phyloP scores from a whole-genome alignment of 2,329 filamentous ascomycete species.

The Biscogniauxia mediterranea region DNA sequence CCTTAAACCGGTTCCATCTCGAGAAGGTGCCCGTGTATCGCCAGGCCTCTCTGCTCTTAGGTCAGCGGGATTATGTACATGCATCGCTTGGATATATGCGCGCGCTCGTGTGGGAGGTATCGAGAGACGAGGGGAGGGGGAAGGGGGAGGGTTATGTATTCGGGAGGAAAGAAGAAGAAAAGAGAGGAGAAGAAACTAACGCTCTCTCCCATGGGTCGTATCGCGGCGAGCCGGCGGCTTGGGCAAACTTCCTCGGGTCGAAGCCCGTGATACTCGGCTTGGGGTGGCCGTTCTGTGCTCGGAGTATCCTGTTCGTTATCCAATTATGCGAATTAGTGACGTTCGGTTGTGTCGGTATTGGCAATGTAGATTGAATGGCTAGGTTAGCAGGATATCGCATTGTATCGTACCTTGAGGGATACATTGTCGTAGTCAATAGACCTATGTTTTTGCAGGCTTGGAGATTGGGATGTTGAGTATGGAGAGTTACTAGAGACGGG shows the following conservation, averaged over 20 bases:
- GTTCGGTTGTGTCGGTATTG: not conserved
- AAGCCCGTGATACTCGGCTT: constrained; percentile 88
- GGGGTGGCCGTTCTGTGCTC: constrained; percentile 45
- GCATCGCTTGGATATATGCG: not conserved
- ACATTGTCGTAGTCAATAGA: constrained; percentile 29
- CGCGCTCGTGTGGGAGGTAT: not conserved
- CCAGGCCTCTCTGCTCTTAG: constrained; percentile 77
- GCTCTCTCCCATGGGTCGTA: constrained; percentile 67
- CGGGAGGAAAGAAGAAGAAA: not conserved
- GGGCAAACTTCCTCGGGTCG: constrained; percentile 77
- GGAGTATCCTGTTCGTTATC: constrained; percentile 44
- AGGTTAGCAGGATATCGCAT: too few species aligned
- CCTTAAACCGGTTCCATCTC: constrained; percentile 84
- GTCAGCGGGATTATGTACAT: constrained; percentile 6
- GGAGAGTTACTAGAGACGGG: too few species aligned
- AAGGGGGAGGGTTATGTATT: too few species aligned
- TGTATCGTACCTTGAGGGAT: constrained; percentile 34
- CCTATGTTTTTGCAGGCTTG: not conserved
- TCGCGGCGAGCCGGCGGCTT: constrained; percentile 60
- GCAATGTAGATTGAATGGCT: not conserved
- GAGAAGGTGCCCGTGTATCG: constrained; percentile 87
- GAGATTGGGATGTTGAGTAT: constrained; percentile 1
- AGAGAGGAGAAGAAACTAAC: constrained; percentile 43
- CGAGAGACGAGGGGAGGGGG: not conserved
- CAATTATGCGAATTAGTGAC: not conserved